These are phyloP conservation scores for Cystofilobasidium ferigula DNA, from an alignment of 768 basidiomycete species.

Conservation along the genomic window DNA sequence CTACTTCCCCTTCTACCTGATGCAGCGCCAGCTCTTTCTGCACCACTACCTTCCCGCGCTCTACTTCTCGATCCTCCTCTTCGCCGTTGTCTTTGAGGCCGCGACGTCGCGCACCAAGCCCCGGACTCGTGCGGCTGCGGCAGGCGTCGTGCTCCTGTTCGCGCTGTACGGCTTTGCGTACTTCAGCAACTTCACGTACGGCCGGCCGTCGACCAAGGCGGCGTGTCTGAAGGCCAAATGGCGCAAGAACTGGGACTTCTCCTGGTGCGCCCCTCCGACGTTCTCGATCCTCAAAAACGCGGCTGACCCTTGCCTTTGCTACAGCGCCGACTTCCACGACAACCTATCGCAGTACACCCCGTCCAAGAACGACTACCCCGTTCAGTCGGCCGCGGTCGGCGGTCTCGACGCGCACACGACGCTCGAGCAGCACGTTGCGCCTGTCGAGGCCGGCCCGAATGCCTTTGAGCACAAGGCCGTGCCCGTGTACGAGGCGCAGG, in stretches of 20 bases:
- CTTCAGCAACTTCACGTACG: conserved; percentile 75
- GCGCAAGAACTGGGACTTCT: conserved; percentile 93
- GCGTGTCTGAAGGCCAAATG: conserved; percentile 68
- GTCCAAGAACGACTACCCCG: background rate
- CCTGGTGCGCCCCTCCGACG: conserved; percentile 44
- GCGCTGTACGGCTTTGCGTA: conserved; percentile 57
- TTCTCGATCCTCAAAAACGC: background rate
- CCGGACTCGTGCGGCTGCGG: conserved; percentile 65
- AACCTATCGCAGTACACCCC: conserved; percentile 30
- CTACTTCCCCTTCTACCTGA: conserved; percentile 94
- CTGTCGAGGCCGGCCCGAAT: conserved; percentile 20
- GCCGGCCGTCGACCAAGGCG: conserved; percentile 68
- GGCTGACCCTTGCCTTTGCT: background rate
- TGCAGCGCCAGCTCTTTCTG: conserved; percentile 91
- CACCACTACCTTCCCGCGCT: conserved; percentile 97
- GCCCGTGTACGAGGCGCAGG: conserved; percentile 8
- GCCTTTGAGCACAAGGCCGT: conserved; percentile 15
- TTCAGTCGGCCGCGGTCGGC: conserved; percentile 3
- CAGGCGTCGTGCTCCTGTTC: conserved; percentile 58
- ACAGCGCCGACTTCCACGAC: conserved; percentile 35
- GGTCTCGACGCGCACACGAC: background rate
- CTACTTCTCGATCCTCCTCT: conserved; percentile 56
- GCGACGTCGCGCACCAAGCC: conserved; percentile 68
- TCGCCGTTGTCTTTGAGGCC: conserved; percentile 70
- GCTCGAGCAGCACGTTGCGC: conserved; percentile 4